Percentiles rank a stretch among this genome's conserved stretches.
Conservation (phyloP, 139 green algal species). For the Closterium sp. region DNA sequence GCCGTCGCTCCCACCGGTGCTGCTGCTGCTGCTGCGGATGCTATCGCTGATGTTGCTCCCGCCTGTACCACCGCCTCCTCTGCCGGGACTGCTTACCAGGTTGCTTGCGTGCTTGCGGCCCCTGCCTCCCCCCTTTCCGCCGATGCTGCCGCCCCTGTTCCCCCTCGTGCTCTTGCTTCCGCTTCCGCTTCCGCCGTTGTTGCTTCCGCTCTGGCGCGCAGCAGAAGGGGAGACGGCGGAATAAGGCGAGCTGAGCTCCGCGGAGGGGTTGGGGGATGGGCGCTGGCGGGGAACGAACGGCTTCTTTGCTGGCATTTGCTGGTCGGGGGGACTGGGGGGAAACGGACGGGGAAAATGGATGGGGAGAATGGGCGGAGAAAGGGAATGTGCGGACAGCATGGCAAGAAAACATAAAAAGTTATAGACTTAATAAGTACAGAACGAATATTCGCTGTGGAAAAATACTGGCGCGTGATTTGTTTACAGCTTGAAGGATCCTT, state of each 20-base stretch:
- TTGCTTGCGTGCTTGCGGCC: neutral
- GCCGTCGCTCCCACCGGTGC: neutral
- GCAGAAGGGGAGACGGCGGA: neutral
- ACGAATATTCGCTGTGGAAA: neutral
- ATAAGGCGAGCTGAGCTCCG: neutral
- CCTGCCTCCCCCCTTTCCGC: neutral
- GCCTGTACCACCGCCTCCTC: too few relatives aligned
- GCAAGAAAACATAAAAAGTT: too few relatives aligned
- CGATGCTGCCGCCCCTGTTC: neutral
- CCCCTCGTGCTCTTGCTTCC: neutral
- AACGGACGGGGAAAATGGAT: neutral
- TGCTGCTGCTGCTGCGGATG: too few relatives aligned
- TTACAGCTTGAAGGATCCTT: too few relatives aligned
- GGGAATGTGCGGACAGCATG: neutral
- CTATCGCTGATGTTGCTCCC: neutral
- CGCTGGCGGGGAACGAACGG: neutral
- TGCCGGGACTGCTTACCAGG: neutral
- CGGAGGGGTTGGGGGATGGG: neutral
- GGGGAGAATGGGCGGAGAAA: neutral
- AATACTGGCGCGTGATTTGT: too few relatives aligned
- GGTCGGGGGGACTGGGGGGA: neutral
- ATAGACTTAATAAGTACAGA: too few relatives aligned
- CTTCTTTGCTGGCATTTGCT: neutral
- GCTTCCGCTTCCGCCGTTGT: neutral
- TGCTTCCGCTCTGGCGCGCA: neutral